Evolutionary conservation across 371 early-diverging fungal species (phyloP), one percentile per base, ranked within the genome.

Genomic region (Mucor mucedo): DNA sequence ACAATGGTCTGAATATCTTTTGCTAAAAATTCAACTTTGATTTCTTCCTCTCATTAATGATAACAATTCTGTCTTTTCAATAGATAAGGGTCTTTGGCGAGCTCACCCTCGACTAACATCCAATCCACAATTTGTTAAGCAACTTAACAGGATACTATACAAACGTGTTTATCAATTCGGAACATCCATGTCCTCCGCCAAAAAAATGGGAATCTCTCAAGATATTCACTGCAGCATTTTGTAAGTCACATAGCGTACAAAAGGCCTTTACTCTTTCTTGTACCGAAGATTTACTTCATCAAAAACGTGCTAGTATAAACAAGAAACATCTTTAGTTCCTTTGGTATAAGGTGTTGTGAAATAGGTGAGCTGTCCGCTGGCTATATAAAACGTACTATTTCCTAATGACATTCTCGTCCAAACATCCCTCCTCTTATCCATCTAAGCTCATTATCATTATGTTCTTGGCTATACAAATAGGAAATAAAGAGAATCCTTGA

Each of bases 381-480:
- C 0, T 58, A 58, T 9, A 38, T 64, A 35, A 64, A 64, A 32
- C 2, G 29, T 9, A 14, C 58, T 2, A 11, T 52, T 7, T 6
- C 50, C 1, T n/a, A 2, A 21, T 53, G 64, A 21, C 9, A 29
- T 9, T 21, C 56, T 30, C 49, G 52, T 1, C 42, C 48, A 21
- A 4, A n/a, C 1, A 63, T 55, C 32, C 50, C 50, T 39, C 39
- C 50, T 38, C 13, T 59, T 1, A 5, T 35, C 11, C 59, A 59
- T 27, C 59, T 50, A 7, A 2, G 9, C 2, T 39, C 59, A 4
- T 6, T 28, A 2, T 11, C 28, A 0, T 14, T 28, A 2, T 59
- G 50, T n/a, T 98, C 87, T 98, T 98, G 63, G 98, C 97, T 97
- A 98, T 97, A 78, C 98, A 98, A 55, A 98, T 93, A 2, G 97